phyloP scores from a whole-genome alignment of 1,139 yeast species.

The Suhomyces wounanorum region DNA sequence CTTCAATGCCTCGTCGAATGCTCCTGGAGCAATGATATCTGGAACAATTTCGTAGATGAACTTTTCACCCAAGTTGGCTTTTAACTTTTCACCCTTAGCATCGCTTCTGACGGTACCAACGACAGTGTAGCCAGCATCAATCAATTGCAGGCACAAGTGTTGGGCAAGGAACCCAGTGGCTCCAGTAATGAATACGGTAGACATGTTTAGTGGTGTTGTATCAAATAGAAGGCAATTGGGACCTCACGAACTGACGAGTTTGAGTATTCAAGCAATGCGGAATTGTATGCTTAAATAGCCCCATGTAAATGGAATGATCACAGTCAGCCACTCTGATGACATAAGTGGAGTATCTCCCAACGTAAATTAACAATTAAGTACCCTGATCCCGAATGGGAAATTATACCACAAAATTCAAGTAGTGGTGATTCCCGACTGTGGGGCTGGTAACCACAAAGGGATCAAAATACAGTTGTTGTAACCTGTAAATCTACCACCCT shows the following conservation, averaged over 20 bases:
- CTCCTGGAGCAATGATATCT: constrained; percentile 16
- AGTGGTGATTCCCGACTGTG: not conserved
- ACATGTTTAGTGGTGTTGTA: not conserved
- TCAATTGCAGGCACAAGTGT: constrained; percentile 17
- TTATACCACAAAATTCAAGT: not conserved
- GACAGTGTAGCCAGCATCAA: constrained; percentile 48
- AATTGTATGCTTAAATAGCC: not conserved
- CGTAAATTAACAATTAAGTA: not conserved
- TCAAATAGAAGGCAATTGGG: too few relatives aligned
- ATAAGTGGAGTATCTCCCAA: not conserved
- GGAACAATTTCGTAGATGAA: constrained; percentile 32
- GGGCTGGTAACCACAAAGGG: not conserved
- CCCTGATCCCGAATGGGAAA: not conserved
- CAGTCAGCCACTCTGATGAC: not conserved
- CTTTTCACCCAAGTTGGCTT: constrained; percentile 14
- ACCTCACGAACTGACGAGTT: too few relatives aligned
- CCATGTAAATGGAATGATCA: too few relatives aligned
- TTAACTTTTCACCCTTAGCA: constrained; percentile 11
- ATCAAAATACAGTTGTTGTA: not conserved
- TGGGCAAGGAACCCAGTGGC: constrained; percentile 46
- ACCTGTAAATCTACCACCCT: not conserved
- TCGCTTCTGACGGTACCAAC: constrained; percentile 56
- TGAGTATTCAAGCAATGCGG: not conserved
- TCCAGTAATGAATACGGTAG: constrained; percentile 34
- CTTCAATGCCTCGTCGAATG: constrained; percentile 1